Evolutionary conservation across 106 monocot genomes (phyloP).

Genomic region (Gastrodia elata): DNA sequence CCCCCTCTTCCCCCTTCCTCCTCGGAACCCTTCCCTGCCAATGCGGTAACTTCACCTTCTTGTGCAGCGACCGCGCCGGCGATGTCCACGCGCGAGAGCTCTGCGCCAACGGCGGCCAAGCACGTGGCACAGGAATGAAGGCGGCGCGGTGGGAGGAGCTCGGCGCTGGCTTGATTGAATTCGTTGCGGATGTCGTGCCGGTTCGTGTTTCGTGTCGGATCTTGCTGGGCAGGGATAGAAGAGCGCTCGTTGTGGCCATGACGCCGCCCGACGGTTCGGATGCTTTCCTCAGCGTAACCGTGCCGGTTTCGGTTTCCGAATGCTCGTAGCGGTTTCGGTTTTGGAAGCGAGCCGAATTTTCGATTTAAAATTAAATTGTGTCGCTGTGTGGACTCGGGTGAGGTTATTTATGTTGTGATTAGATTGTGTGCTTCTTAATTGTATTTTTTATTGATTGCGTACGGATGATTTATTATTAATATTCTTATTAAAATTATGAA

Average conservation of each 20-base stretch:
- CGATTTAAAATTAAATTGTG: too few relatives aligned
- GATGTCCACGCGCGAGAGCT: conserved; percentile 8
- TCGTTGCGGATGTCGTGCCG: conserved; percentile 24
- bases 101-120: not conserved
- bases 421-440: too few relatives aligned
- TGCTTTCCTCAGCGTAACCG: conserved; percentile 22
- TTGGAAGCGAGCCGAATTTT: too few relatives aligned
- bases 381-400: too few relatives aligned
- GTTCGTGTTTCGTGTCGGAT: conserved; percentile 28
- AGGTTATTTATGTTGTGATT: too few relatives aligned
- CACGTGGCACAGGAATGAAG: not conserved
- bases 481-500: too few relatives aligned
- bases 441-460: too few relatives aligned
- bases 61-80: not conserved
- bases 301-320: conserved; percentile 7
- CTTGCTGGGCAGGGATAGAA: conserved; percentile 22
- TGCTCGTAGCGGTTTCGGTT: not conserved
- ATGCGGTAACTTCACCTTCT: not conserved
- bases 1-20: not conserved
- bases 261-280: conserved; percentile 3
- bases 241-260: conserved; percentile 19
- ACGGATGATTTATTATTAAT: too few relatives aligned
- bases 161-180: conserved; percentile 20
- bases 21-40: not conserved
- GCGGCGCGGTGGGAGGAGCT: conserved; percentile 15